These are phyloP conservation scores for Phanerodontia chrysosporium DNA, from an alignment of 768 basidiomycete species.

Conservation along the genomic window DNA sequence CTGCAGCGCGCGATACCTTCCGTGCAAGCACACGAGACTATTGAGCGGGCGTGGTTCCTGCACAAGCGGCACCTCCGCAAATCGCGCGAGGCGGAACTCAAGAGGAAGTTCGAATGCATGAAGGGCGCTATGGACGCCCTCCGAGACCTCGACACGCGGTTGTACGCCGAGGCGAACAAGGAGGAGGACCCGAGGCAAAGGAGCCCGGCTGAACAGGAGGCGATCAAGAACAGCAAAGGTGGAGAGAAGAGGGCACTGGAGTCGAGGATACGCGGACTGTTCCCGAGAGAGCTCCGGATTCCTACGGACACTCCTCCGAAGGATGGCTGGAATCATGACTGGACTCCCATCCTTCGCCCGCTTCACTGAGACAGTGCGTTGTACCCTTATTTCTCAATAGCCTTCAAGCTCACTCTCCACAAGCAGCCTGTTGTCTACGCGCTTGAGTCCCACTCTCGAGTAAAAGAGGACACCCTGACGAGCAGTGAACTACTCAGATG, in stretches of 20 bases:
- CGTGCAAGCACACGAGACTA: slow-evolving; percentile 85
- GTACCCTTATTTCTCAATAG: not conserved
- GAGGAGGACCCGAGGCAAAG: slow-evolving; percentile 70
- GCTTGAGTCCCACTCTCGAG: no score
- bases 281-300: slow-evolving; percentile 82
- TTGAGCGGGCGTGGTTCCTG: slow-evolving; percentile 86
- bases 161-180: slow-evolving; percentile 71
- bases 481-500: no score
- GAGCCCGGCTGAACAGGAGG: slow-evolving; percentile 50
- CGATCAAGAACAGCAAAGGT: slow-evolving; percentile 57
- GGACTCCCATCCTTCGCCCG: slow-evolving; percentile 43
- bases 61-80: slow-evolving; percentile 73
- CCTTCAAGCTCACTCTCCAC: no score
- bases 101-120: slow-evolving; percentile 81
- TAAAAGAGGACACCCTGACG: no score
- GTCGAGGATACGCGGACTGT: slow-evolving; percentile 72
- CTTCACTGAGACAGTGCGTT: slow-evolving; percentile 11
- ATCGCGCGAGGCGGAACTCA: slow-evolving; percentile 60
- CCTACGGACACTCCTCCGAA: slow-evolving; percentile 84
- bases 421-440: no score
- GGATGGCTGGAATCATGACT: slow-evolving; percentile 85
- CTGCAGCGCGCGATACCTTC: slow-evolving; percentile 85
- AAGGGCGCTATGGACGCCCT: slow-evolving; percentile 81
- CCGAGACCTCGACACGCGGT: slow-evolving; percentile 44
- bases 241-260: slow-evolving; percentile 70